These are phyloP conservation scores for Kokia cookei DNA, from an alignment of 441 rosid genomes.

Conservation along the genomic window DNA sequence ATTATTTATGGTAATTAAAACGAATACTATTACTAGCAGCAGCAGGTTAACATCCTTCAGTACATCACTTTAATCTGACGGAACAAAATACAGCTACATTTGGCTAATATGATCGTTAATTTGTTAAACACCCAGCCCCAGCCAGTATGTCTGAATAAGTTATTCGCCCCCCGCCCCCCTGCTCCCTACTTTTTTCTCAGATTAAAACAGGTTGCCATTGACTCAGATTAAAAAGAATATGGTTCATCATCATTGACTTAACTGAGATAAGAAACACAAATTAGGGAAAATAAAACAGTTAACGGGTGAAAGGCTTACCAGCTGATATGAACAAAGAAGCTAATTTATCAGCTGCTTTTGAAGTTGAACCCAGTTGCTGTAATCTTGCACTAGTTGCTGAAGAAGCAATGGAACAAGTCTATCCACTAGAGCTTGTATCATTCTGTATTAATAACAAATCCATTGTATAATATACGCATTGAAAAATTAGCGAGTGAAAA, in stretches of 20 bases:
- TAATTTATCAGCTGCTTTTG: slow-evolving; percentile 10
- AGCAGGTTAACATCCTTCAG: not conserved
- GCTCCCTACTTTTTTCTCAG: no score
- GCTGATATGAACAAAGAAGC: not conserved
- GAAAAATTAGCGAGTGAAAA: not conserved
- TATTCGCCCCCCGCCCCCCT: no score
- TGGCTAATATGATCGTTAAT: not conserved
- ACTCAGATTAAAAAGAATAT: no score
- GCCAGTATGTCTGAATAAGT: not conserved
- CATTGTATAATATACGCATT: slow-evolving; percentile 1
- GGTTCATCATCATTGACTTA: not conserved
- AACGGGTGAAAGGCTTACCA: not conserved
- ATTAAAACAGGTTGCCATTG: no score
- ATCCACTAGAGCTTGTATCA: slow-evolving; percentile 73
- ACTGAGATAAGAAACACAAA: not conserved
- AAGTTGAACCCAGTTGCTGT: slow-evolving; percentile 46
- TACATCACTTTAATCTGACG: not conserved
- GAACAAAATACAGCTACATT: not conserved
- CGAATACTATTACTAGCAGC: not conserved
- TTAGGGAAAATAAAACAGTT: not conserved
- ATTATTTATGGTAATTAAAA: not conserved
- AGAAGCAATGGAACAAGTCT: slow-evolving; percentile 60
- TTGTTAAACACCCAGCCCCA: not conserved
- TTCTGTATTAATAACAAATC: slow-evolving; percentile 34
- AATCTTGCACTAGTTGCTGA: slow-evolving; percentile 57